Evolutionary conservation across 1,284 basidiomycete species (phyloP), one percentile per base, ranked within the genome.

Genomic region (Kalmanozyma brasiliensis): DNA sequence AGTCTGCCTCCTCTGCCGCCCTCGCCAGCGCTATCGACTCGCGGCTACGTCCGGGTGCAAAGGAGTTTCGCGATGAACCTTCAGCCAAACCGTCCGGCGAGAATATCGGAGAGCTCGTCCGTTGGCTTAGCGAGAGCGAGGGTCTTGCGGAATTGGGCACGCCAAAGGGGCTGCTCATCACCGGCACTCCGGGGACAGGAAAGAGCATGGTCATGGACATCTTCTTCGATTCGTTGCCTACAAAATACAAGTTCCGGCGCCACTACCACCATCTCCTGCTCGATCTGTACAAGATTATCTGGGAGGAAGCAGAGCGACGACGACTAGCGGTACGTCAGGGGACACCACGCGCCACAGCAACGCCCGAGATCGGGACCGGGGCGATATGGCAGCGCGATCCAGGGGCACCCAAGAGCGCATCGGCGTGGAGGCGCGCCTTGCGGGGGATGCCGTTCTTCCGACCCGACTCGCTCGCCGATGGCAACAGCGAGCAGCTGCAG

Each of bases 261-360:
- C 89, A 90, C 79, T 90, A 90, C 81, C 88, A 86, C 78, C 85
- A 89, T 58, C 87, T 90, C 65, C 86, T 90, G 0, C 85, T 91
- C 9, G 87, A 87, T 41, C 84, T 91, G 9, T 90, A 90, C 81
- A 86, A 87, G 49, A 85, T 84, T n/a, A 86, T 88, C 9, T 88
- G 87, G 85, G 84, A 86, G 47, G 86, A 87, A 61, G 86, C 86
- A 1, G 84, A 85, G 61, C 80, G 83, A 63, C 74, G 88, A 14
- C 65, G 79, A 45, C 49, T 74, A 23, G 79, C 66, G 29, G 69
- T 77, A 9, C 38, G 61, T 2, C 67, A 70, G 24, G 60, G 73
- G 48, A 32, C 51, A 49, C 22, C 64, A 55, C 49, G 76, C 73
- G 26, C 72, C 61, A 51, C 62, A 0, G 64, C 60, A 2, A 48